phyloP scores from a whole-genome alignment of 208 protist genomes.

The Trypanosomatidae sp. region DNA sequence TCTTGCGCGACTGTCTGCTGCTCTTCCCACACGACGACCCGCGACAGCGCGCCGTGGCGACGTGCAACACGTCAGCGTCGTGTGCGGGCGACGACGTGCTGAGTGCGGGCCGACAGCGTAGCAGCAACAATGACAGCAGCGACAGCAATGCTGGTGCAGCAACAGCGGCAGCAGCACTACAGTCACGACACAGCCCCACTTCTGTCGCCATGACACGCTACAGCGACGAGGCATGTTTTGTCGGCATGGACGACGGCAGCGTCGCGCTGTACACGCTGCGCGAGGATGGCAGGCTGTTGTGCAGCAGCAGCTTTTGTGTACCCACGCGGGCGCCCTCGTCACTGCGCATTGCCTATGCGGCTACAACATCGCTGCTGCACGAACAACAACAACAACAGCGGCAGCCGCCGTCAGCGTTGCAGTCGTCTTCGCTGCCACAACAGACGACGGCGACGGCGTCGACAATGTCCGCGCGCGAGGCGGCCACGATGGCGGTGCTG shows the following conservation, averaged over 20 bases:
- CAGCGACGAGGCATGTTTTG: constrained; percentile 36
- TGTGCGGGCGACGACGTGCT: not conserved
- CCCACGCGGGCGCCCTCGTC: constrained; percentile 28
- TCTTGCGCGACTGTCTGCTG: constrained; percentile 46
- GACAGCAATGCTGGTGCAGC: not conserved
- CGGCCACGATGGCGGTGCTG: no score
- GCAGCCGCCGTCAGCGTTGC: no score
- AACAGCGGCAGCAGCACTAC: not conserved
- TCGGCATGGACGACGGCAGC: constrained; percentile 38
- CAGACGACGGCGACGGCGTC: no score
- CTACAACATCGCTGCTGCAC: no score
- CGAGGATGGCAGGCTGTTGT: constrained; percentile 24
- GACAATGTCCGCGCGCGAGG: no score
- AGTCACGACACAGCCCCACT: constrained; percentile 8
- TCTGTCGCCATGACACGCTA: constrained; percentile 37
- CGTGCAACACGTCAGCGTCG: constrained; percentile 5
- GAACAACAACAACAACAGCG: no score
- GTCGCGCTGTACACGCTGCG: constrained; percentile 25
- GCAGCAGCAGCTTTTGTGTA: constrained; percentile 23
- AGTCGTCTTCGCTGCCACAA: no score
- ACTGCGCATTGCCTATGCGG: no score
- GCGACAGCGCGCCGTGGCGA: constrained; percentile 16
- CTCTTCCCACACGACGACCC: constrained; percentile 46
- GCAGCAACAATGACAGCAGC: not conserved
- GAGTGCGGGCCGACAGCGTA: not conserved